phyloP scores from a whole-genome alignment of 495 filamentous ascomycete species.

The Neurospora intermedia region DNA sequence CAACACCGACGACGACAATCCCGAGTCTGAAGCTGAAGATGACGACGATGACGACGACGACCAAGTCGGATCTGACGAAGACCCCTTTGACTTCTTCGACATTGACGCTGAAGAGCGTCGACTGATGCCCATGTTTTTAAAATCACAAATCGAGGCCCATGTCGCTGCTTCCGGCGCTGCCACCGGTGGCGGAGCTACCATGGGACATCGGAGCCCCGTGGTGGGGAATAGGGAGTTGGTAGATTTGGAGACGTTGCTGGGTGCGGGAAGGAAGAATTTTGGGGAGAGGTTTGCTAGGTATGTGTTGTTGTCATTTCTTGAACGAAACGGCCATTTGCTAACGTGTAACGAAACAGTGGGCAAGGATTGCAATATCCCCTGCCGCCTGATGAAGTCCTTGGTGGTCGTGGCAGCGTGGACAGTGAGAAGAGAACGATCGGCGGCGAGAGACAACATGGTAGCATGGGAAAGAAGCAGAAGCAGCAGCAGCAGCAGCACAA shows the following conservation, averaged over 20 bases:
- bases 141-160: background rate
- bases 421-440: background rate
- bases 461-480: background rate
- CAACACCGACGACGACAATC: background rate
- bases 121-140: slow-evolving; percentile 12
- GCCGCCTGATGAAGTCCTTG: background rate
- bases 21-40: background rate
- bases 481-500: background rate
- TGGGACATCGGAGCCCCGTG: background rate
- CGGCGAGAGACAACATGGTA: background rate
- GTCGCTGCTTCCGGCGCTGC: background rate
- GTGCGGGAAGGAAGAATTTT: background rate
- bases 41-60: background rate
- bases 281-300: background rate
- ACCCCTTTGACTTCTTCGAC: background rate
- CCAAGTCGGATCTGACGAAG: background rate
- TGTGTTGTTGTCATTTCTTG: background rate
- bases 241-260: background rate
- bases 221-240: background rate
- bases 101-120: slow-evolving; percentile 7
- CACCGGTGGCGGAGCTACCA: background rate
- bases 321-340: background rate
- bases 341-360: background rate
- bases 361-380: background rate
- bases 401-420: background rate